Base-by-base conservation (phyloP, 345 rosid genomes). In the Hibiscus mutabilis region DNA sequence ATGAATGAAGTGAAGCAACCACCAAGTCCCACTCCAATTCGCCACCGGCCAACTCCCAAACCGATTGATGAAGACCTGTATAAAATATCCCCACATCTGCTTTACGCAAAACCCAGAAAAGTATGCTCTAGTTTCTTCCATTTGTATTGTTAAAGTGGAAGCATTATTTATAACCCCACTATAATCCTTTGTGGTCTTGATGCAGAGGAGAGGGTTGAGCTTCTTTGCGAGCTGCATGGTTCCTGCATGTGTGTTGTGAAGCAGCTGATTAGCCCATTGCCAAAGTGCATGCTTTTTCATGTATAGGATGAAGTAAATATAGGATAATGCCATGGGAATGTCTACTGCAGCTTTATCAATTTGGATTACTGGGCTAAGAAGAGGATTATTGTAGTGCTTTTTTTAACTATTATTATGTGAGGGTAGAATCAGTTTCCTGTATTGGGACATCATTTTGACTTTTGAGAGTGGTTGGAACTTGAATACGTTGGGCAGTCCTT, bases 61-160 rank as follows among this genome's bases (percentile, higher is more conserved):
- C 96, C 98, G 1, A 87, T 93, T 29, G 98, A 91, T 60, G 97
- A 93, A 71, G 98, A 93, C 81, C 78, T 93, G 77, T 93, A 93
- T 86, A 91, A 86, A 75, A 87, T 93, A 66, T 78, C 98, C 12
- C 92, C 97, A 8, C 84, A 82, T 9, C 87, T 89, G 59, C 95
- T 91, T 80, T 70, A 76, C 63, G 71, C 84, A 40, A 88, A 87
- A 71, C 61, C 91, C 69, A 82, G 69, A 79, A 94, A 83, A 90
- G 98, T 78, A 68, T 3, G 66, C 21, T 33, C 3, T 35, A 9
- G 14, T 5, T 40, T 16, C 40, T 13, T 13, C 53, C 59, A 60
- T 16, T 4, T 6, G 19, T 18, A 29, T 62, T 61, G 0, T 6
- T 31, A 19, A 5, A 22, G n/a, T 44, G 40, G 46, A 42, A 42